Evolutionary conservation across 208 protist species (phyloP).

Genomic region (Endotrypanum monterogeii): DNA sequence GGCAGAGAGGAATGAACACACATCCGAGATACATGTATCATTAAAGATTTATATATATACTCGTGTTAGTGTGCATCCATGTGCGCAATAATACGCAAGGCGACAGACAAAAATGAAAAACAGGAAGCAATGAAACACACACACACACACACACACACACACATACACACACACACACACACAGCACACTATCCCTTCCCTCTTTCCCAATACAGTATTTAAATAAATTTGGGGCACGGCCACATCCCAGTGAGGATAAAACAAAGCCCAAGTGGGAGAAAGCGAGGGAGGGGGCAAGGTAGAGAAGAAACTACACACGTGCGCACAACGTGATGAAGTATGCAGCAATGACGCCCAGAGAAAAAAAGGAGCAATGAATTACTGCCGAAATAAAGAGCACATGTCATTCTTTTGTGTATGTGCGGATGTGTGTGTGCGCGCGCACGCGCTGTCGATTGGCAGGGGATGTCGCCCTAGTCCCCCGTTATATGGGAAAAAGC

Average conservation of each 20-base stretch:
- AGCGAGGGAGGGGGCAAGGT: no score
- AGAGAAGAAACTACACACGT: not conserved
- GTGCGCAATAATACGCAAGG: not conserved
- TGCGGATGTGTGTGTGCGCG: no score
- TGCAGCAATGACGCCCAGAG: not conserved
- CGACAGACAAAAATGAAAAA: not conserved
- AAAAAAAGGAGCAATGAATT: not conserved
- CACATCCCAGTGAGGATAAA: not conserved
- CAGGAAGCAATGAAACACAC: not conserved
- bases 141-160: not conserved
- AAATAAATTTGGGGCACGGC: not conserved
- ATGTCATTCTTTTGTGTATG: not conserved
- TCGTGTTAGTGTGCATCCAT: not conserved
- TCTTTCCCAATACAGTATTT: no score
- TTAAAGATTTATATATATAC: not conserved
- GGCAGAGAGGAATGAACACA: no score
- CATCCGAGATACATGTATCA: not conserved
- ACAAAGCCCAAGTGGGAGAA: not conserved
- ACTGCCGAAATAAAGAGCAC: not conserved
- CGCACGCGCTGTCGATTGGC: not conserved
- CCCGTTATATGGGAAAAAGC: not conserved
- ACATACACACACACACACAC: not conserved
- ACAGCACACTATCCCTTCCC: not conserved
- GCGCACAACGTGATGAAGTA: not conserved
- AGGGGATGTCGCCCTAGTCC: not conserved